A percentile compares a stretch with the other conserved stretches of the same genome.
These are phyloP conservation scores for Anthostomella pinea DNA, from an alignment of 2,329 filamentous ascomycete genomes.

Conservation along the genomic window DNA sequence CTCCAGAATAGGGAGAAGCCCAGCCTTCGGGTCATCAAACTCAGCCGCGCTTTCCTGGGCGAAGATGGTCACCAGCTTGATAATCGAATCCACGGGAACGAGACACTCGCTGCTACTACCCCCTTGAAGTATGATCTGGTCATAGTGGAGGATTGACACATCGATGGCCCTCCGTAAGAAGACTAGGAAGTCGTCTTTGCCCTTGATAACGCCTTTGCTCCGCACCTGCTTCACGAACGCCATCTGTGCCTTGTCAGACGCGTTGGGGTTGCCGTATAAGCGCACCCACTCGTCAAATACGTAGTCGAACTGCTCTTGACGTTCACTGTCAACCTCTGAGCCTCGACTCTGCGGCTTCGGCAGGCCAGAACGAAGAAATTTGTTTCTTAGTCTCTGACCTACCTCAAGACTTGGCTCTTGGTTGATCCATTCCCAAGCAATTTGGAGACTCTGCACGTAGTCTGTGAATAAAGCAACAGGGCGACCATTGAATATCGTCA, in stretches of 20 bases:
- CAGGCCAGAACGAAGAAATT: slow-evolving; percentile 43
- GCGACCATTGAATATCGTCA: slow-evolving; percentile 73
- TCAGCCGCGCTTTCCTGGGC: slow-evolving; percentile 67
- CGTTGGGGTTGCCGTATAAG: slow-evolving; percentile 73
- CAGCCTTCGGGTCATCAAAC: slow-evolving; percentile 55
- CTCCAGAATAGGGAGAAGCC: slow-evolving; percentile 70
- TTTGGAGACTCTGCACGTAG: slow-evolving; percentile 78
- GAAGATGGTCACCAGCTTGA: slow-evolving; percentile 74
- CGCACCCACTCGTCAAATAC: slow-evolving; percentile 94
- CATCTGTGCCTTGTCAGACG: slow-evolving; percentile 66
- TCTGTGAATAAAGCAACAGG: slow-evolving; percentile 80
- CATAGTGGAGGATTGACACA: slow-evolving; percentile 72
- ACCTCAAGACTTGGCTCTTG: slow-evolving; percentile 65
- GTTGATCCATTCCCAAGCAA: slow-evolving; percentile 75
- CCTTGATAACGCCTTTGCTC: slow-evolving; percentile 67
- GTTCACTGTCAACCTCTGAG: slow-evolving; percentile 55
- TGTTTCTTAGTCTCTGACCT: slow-evolving; percentile 70
- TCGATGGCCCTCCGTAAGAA: slow-evolving; percentile 84
- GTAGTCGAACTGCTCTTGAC: slow-evolving; percentile 86
- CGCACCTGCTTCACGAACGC: slow-evolving; percentile 86
- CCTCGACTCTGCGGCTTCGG: slow-evolving; percentile 42
- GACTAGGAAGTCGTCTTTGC: slow-evolving; percentile 70
- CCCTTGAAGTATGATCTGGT: slow-evolving; percentile 62
- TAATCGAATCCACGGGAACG: slow-evolving; percentile 72
- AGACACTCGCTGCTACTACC: slow-evolving; percentile 58